Percentiles rank a stretch among this genome's conserved stretches.
Evolutionary conservation across 805 yeast genomes (phyloP).

Genomic region (Maudiozyma turicensis): DNA sequence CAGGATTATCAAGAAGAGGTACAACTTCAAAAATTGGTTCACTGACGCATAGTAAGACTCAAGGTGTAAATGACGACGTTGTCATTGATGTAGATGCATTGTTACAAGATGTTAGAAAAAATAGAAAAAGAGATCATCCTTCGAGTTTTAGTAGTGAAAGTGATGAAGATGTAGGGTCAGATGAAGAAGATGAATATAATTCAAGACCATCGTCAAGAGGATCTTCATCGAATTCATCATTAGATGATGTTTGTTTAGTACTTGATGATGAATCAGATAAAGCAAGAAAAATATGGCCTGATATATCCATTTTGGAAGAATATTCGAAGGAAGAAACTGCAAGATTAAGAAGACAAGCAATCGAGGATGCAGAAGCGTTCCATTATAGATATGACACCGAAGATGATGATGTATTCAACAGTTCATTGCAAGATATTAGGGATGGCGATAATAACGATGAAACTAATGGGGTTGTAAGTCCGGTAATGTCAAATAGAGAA

Average conservation of each 20-base stretch:
- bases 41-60: background rate
- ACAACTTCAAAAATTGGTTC: background rate
- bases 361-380: conserved; percentile 31
- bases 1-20: background rate
- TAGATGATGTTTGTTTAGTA: conserved; percentile 90
- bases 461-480: conserved; percentile 10
- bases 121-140: conserved; percentile 1
- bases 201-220: conserved; percentile 36
- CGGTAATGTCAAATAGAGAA: conserved; percentile 6
- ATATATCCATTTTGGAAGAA: conserved; percentile 61
- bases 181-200: conserved; percentile 26
- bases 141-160: background rate
- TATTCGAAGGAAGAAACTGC: conserved; percentile 61
- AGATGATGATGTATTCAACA: conserved; percentile 14
- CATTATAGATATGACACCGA: conserved; percentile 30
- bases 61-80: conserved; percentile 13
- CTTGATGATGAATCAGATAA: conserved; percentile 40
- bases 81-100: conserved; percentile 29
- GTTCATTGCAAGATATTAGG: background rate
- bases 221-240: conserved; percentile 51
- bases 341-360: conserved; percentile 35
- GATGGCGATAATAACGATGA: conserved; percentile 8
- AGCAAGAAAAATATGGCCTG: conserved; percentile 64
- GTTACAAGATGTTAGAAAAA: conserved; percentile 22
- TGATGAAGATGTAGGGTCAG: conserved; percentile 3